These are phyloP conservation scores for Chalaropsis ovoidea DNA, from an alignment of 2,329 filamentous ascomycete species.

Conservation along the genomic window DNA sequence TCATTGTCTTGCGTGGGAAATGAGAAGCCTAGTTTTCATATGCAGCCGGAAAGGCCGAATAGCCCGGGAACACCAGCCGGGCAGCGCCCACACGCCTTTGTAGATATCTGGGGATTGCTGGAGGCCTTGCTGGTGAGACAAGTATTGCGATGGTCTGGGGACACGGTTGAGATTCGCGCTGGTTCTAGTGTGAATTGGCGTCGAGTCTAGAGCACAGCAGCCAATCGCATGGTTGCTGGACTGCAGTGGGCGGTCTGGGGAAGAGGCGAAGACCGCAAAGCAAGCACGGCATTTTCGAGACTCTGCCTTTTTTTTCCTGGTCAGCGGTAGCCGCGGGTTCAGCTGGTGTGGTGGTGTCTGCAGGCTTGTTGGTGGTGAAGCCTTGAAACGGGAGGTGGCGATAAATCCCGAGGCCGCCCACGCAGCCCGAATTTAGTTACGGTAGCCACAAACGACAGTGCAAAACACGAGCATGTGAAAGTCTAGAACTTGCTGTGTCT, in stretches of 20 bases:
- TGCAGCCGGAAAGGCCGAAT: background rate
- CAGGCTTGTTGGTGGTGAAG: background rate
- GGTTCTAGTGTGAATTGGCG: background rate
- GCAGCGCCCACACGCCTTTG: background rate
- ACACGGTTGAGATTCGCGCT: background rate
- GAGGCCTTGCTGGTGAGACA: background rate
- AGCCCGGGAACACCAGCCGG: too few relatives aligned
- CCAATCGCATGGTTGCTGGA: background rate
- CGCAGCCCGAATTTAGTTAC: background rate
- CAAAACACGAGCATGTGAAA: slow-evolving; percentile 2
- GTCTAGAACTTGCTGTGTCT: slow-evolving; percentile 1
- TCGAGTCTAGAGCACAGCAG: background rate
- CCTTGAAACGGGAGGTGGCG: slow-evolving; percentile 2
- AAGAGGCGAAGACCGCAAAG: background rate
- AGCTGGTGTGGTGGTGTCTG: background rate
- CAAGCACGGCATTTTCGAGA: background rate
- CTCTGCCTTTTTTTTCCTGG: background rate
- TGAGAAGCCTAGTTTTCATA: slow-evolving; percentile 2
- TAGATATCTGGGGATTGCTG: background rate
- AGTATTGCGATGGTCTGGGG: background rate
- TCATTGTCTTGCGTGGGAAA: background rate
- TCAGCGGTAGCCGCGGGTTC: background rate
- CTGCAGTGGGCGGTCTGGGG: background rate
- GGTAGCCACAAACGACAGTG: background rate
- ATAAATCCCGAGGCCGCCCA: slow-evolving; percentile 15